Evolutionary conservation across 2,329 filamentous ascomycete genomes (phyloP).

Genomic region (Colletotrichum brevisporum): DNA sequence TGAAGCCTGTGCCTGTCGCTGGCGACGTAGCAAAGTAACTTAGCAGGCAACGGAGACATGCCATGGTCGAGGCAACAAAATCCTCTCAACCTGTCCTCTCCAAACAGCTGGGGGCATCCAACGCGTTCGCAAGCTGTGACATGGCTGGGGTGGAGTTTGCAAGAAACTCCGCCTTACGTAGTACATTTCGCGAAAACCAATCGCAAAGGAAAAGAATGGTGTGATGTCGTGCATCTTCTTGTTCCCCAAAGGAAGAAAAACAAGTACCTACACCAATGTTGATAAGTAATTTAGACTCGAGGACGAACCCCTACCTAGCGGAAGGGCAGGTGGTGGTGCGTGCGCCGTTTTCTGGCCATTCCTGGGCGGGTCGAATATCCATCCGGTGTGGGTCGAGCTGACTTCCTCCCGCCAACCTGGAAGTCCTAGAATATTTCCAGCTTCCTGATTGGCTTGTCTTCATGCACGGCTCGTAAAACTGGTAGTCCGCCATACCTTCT

Average conservation of each 20-base stretch:
- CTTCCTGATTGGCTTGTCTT: not conserved
- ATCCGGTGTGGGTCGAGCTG: constrained; percentile 31
- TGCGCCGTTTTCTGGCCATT: constrained; percentile 4
- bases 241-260: not conserved
- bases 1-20: not conserved
- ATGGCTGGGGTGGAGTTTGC: too few relatives aligned
- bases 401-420: constrained; percentile 20
- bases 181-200: too few relatives aligned
- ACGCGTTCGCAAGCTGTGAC: too few relatives aligned
- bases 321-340: constrained; percentile 6
- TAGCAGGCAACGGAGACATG: constrained; percentile 3
- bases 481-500: not conserved
- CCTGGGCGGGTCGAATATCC: constrained; percentile 28
- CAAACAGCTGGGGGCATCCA: too few relatives aligned
- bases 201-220: too few relatives aligned
- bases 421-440: not conserved
- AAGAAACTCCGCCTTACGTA: too few relatives aligned
- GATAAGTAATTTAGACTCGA: too few relatives aligned
- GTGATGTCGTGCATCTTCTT: not conserved
- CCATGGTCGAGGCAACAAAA: not conserved
- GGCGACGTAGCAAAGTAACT: not conserved
- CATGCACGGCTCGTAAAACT: constrained; percentile 27
- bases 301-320: constrained; percentile 10
- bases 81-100: too few relatives aligned
- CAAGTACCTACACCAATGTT: not conserved